Conservation (phyloP, 768 basidiomycete genomes). For the Psilocybe cyanescens region DNA sequence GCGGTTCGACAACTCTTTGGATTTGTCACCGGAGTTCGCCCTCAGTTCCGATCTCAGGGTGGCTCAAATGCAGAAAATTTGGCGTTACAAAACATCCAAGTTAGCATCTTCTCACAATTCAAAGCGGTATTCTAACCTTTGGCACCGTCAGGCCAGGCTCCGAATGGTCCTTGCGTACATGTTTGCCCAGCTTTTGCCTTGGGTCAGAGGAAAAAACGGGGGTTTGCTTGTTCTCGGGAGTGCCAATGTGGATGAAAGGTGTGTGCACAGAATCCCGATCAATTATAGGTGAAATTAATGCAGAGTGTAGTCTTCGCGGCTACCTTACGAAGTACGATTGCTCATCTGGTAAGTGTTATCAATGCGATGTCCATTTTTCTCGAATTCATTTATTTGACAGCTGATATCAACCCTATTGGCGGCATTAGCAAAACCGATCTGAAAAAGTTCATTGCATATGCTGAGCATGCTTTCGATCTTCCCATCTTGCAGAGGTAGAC, state of each 20-base stretch:
- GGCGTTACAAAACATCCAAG: conserved; percentile 97
- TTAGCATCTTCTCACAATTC: conserved; percentile 24
- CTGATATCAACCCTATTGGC: conserved; percentile 98
- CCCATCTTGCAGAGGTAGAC: conserved; percentile 79
- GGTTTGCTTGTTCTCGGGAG: conserved; percentile 95
- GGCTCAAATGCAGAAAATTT: conserved; percentile 89
- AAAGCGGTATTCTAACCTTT: background rate
- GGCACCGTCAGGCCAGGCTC: conserved; percentile 71
- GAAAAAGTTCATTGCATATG: conserved; percentile 93
- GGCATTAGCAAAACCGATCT: conserved; percentile 97
- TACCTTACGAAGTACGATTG: conserved; percentile 99
- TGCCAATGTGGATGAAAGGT: conserved; percentile 99
- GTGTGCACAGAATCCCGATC: conserved; percentile 3
- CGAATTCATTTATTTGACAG: conserved; percentile 38
- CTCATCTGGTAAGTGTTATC: conserved; percentile 65
- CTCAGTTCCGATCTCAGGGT: conserved; percentile 84
- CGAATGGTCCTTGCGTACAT: conserved; percentile 95
- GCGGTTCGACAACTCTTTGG: conserved; percentile 83
- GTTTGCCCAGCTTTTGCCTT: conserved; percentile 94
- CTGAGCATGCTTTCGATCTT: conserved; percentile 75
- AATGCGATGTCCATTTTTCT: background rate
- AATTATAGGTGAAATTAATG: background rate
- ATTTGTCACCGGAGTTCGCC: conserved; percentile 68
- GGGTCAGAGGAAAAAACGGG: conserved; percentile 83
- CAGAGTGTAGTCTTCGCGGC: conserved; percentile 75